These are phyloP conservation scores for Ustanciosporium gigantosporum DNA, from an alignment of 1,284 basidiomycete species.

Conservation along the genomic window DNA sequence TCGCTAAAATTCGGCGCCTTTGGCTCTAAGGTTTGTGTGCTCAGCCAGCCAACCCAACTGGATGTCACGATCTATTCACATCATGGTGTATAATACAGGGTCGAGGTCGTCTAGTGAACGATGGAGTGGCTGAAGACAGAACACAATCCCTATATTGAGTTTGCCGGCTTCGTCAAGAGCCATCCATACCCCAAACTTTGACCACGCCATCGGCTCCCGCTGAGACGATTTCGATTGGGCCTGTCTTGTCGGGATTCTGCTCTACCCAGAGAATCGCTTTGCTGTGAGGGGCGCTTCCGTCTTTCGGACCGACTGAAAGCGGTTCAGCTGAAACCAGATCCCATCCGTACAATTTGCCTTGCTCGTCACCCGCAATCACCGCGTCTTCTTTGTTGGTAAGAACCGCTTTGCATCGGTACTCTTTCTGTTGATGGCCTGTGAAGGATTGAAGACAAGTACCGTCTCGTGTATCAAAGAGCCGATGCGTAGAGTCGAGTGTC, in stretches of 20 bases:
- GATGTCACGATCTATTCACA: too few relatives aligned
- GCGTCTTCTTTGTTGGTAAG: conserved; percentile 77
- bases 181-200: conserved; percentile 44
- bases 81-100: too few relatives aligned
- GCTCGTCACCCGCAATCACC: conserved; percentile 85
- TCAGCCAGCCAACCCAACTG: too few relatives aligned
- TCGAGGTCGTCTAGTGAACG: too few relatives aligned
- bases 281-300: conserved; percentile 77
- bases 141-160: too few relatives aligned
- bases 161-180: too few relatives aligned
- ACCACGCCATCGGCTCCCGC: conserved; percentile 70
- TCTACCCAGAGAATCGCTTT: conserved; percentile 90
- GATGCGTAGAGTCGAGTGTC: conserved; percentile 79
- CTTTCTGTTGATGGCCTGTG: conserved; percentile 72
- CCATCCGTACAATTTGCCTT: conserved; percentile 86
- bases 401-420: conserved; percentile 78
- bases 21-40: too few relatives aligned
- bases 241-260: conserved; percentile 67
- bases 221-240: conserved; percentile 71
- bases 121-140: too few relatives aligned
- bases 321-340: conserved; percentile 68
- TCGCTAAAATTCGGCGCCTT: too few relatives aligned
- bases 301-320: conserved; percentile 62
- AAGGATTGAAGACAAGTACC: conserved; percentile 87
- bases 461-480: conserved; percentile 80